These are phyloP conservation scores for Parachlorella kessleri DNA, from an alignment of 139 green algal genomes.

Conservation along the genomic window DNA sequence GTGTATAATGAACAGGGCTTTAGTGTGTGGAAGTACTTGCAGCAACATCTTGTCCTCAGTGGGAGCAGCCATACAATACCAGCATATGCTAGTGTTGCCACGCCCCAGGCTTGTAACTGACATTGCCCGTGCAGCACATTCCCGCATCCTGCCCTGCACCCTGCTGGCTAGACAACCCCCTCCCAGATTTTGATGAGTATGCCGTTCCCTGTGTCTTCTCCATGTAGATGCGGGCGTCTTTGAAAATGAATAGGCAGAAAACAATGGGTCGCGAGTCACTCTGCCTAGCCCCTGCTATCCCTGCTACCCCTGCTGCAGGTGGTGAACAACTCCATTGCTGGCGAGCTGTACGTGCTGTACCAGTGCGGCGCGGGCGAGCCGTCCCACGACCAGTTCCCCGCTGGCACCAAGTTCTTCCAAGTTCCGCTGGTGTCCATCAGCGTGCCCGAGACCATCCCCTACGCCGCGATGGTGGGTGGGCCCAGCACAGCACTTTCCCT, in stretches of 20 bases:
- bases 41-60: too few relatives aligned
- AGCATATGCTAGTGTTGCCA: too few relatives aligned
- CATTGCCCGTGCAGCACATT: too few relatives aligned
- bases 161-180: background rate
- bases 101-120: too few relatives aligned
- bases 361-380: slow-evolving; percentile 66
- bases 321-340: slow-evolving; percentile 49
- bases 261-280: background rate
- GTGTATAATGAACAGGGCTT: too few relatives aligned
- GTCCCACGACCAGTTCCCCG: slow-evolving; percentile 29
- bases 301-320: slow-evolving; percentile 44
- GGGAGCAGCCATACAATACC: too few relatives aligned
- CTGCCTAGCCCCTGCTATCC: background rate
- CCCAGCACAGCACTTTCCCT: too few relatives aligned
- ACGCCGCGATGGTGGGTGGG: slow-evolving; percentile 63
- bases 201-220: background rate
- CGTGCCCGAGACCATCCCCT: slow-evolving; percentile 59
- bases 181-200: background rate
- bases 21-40: too few relatives aligned
- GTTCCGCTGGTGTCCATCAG: slow-evolving; percentile 67
- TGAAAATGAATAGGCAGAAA: background rate
- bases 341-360: slow-evolving; percentile 84
- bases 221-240: background rate
- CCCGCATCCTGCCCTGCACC: background rate
- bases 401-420: slow-evolving; percentile 54